Percentiles rank a stretch among this genome's conserved stretches.
These are phyloP conservation scores for Schizosaccharomyces cryophilus DNA, from an alignment of 805 yeast genomes.

Conservation along the genomic window DNA sequence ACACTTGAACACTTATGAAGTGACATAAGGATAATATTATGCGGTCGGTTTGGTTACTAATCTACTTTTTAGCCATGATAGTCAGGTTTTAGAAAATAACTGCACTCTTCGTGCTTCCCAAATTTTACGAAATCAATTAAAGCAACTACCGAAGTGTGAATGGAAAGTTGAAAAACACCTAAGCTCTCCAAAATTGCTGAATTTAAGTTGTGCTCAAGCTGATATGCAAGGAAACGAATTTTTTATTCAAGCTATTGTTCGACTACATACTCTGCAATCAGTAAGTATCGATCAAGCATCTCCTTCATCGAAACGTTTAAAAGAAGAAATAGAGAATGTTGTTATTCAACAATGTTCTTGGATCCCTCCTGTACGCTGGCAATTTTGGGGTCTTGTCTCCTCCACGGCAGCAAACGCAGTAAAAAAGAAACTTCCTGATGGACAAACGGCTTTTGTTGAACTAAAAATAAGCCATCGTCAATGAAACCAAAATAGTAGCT, in stretches of 20 bases:
- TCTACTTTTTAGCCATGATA: neutral
- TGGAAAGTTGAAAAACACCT: neutral
- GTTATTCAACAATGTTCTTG: neutral
- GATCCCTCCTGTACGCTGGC: neutral
- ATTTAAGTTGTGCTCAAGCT: neutral
- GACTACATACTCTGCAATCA: neutral
- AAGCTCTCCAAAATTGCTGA: neutral
- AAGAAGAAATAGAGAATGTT: neutral
- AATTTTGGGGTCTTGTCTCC: neutral
- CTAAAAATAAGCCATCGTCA: neutral
- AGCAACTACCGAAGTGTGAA: neutral
- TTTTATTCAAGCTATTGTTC: neutral
- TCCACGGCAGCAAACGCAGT: neutral
- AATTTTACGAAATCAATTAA: neutral
- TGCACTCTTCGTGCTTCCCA: neutral
- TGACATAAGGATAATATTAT: neutral
- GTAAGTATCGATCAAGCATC: neutral
- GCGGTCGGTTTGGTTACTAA: neutral
- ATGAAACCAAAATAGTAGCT: neutral
- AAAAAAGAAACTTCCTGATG: neutral
- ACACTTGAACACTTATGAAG: neutral
- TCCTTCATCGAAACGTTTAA: neutral
- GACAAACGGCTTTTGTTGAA: neutral
- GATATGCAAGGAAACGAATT: neutral
- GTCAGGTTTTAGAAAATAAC: neutral